Percentiles rank a stretch among this genome's conserved stretches.
Evolutionary conservation across 345 rosid species (phyloP).

Genomic region (Gossypium stocksii): DNA sequence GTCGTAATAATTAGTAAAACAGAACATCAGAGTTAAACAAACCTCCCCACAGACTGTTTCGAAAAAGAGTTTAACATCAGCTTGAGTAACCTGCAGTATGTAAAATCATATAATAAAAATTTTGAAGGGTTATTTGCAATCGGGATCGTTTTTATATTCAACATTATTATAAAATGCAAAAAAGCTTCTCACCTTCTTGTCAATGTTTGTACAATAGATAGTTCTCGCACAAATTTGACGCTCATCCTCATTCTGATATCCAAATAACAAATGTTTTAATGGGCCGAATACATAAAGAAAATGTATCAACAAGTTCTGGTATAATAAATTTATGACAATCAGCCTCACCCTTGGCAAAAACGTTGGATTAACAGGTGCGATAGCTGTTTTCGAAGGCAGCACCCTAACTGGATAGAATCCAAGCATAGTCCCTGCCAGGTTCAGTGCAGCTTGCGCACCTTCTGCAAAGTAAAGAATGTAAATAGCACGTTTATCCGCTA

Average conservation of each 20-base stretch:
- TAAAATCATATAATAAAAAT: neutral
- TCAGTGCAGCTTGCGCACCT: constrained; percentile 71
- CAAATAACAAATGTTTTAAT: constrained; percentile 12
- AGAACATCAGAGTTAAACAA: constrained; percentile 16
- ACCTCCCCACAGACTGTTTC: constrained; percentile 78
- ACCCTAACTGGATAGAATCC: constrained; percentile 89
- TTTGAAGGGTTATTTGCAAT: neutral
- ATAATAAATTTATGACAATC: neutral
- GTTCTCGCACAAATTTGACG: constrained; percentile 95
- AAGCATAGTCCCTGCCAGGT: constrained; percentile 76
- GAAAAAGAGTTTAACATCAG: constrained; percentile 60
- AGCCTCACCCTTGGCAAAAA: constrained; percentile 81
- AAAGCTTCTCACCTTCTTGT: constrained; percentile 57
- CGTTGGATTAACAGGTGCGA: constrained; percentile 92
- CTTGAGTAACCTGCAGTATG: constrained; percentile 53
- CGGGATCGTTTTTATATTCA: neutral
- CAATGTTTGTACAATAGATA: constrained; percentile 89
- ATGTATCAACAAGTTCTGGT: neutral
- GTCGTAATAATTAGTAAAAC: neutral
- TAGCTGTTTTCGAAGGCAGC: constrained; percentile 91
- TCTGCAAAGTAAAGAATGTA: constrained; percentile 35
- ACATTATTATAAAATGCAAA: neutral
- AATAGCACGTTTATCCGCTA: neutral
- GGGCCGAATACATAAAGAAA: neutral
- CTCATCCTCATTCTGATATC: constrained; percentile 69